These are phyloP conservation scores for Cystoderma amianthinum DNA, from an alignment of 768 basidiomycete species.

Conservation along the genomic window DNA sequence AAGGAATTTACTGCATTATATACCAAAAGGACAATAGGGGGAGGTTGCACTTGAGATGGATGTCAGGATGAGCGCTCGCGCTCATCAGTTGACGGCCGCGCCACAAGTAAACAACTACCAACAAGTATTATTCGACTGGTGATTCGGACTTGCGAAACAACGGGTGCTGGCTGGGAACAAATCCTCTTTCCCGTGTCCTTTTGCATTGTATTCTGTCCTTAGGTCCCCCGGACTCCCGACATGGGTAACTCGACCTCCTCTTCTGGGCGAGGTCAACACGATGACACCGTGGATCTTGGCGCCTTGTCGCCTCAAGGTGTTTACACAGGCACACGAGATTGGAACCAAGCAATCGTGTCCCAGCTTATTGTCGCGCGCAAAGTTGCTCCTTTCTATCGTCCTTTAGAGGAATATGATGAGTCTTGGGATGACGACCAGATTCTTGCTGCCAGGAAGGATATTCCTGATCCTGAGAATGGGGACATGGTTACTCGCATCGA, in stretches of 20 bases:
- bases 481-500: constrained; percentile 43
- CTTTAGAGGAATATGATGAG: constrained; percentile 88
- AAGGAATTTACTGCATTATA: no score
- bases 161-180: constrained; percentile 6
- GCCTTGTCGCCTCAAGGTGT: constrained; percentile 77
- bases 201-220: not conserved
- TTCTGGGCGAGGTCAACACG: constrained; percentile 66
- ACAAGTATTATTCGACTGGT: constrained; percentile 23
- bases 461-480: constrained; percentile 42
- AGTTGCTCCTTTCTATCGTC: constrained; percentile 94
- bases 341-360: constrained; percentile 83
- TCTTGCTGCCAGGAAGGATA: constrained; percentile 70
- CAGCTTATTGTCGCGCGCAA: constrained; percentile 83
- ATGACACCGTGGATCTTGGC: constrained; percentile 83
- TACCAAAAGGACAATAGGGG: no score
- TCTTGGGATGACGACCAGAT: constrained; percentile 88
- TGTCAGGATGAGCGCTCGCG: no score
- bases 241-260: constrained; percentile 87
- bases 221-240: constrained; percentile 6
- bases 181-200: not conserved
- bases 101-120: constrained; percentile 32
- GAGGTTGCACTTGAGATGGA: no score
- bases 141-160: constrained; percentile 16
- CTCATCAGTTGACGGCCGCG: no score
- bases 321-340: constrained; percentile 80